These are phyloP conservation scores for Wickerhamiella slavikovae DNA, from an alignment of 805 yeast genomes.

Conservation along the genomic window DNA sequence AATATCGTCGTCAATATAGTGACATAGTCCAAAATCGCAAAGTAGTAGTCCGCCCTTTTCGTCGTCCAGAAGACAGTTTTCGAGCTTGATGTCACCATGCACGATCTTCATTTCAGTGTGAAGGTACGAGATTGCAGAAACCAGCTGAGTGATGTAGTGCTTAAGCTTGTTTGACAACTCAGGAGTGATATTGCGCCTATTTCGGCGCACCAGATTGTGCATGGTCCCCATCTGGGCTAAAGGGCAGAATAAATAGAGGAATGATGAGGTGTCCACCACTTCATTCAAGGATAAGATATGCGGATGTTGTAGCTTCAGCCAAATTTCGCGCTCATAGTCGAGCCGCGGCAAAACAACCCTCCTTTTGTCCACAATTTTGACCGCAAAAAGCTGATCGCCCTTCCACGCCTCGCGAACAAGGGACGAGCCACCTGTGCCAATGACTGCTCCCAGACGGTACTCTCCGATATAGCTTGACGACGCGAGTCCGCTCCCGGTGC, in stretches of 20 bases:
- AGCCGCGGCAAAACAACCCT: conserved; percentile 30
- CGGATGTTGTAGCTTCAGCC: conserved; percentile 50
- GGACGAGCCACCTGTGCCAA: conserved; percentile 6
- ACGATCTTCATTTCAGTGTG: conserved; percentile 39
- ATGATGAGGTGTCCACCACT: conserved; percentile 35
- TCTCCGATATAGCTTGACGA: background rate
- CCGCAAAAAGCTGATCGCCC: conserved; percentile 22
- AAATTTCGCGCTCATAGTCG: conserved; percentile 49
- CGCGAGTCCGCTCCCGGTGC: background rate
- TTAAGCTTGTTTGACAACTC: conserved; percentile 25
- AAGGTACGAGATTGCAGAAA: conserved; percentile 39
- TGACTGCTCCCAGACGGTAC: conserved; percentile 4
- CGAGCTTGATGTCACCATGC: conserved; percentile 71
- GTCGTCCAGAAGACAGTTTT: conserved; percentile 45
- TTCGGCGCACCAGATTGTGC: conserved; percentile 26
- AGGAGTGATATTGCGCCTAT: background rate
- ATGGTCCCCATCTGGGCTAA: conserved; percentile 58
- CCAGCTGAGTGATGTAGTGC: conserved; percentile 30
- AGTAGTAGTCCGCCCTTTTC: conserved; percentile 28
- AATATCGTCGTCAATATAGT: conserved; percentile 1
- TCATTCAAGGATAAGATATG: conserved; percentile 42
- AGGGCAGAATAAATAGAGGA: conserved; percentile 55
- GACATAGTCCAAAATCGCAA: conserved; percentile 82
- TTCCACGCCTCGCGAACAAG: conserved; percentile 4
- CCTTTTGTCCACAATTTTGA: conserved; percentile 31